Percentiles rank a stretch among this genome's conserved stretches.
phyloP scores from a whole-genome alignment of 352 stramenopile genomes.

The Globisporangium echinulatum region DNA sequence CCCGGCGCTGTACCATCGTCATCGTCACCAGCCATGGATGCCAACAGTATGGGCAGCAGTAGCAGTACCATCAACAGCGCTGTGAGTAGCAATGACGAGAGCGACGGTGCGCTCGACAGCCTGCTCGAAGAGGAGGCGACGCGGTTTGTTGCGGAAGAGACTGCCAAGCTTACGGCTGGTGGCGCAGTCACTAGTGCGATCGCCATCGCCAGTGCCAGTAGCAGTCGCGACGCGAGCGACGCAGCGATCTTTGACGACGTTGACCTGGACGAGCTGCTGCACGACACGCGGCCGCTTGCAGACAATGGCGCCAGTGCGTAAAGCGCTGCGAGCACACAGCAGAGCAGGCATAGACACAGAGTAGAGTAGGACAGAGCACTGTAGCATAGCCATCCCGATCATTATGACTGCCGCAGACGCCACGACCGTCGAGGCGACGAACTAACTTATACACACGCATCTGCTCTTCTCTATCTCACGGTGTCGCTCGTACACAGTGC shows the following conservation, averaged over 20 bases:
- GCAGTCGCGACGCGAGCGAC: constrained; percentile 11
- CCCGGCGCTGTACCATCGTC: constrained; percentile 7
- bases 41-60: too few species aligned
- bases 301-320: too few species aligned
- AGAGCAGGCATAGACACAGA: too few species aligned
- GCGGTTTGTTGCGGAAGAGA: constrained; percentile 50
- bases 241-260: constrained; percentile 45
- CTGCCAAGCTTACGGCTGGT: constrained; percentile 17
- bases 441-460: too few species aligned
- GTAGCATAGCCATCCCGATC: too few species aligned
- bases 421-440: too few species aligned
- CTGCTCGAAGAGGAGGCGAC: constrained; percentile 63
- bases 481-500: too few species aligned
- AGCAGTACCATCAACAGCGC: not conserved
- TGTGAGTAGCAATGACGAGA: not conserved
- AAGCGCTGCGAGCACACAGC: too few species aligned
- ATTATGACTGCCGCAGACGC: too few species aligned
- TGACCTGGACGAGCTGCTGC: constrained; percentile 59
- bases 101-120: constrained; percentile 35
- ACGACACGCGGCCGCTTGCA: constrained; percentile 16
- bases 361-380: too few species aligned
- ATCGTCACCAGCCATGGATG: too few species aligned
- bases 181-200: not conserved
- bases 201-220: not conserved
- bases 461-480: too few species aligned